These are phyloP conservation scores for Laguncularia racemosa DNA, from an alignment of 345 rosid species.

Conservation along the genomic window DNA sequence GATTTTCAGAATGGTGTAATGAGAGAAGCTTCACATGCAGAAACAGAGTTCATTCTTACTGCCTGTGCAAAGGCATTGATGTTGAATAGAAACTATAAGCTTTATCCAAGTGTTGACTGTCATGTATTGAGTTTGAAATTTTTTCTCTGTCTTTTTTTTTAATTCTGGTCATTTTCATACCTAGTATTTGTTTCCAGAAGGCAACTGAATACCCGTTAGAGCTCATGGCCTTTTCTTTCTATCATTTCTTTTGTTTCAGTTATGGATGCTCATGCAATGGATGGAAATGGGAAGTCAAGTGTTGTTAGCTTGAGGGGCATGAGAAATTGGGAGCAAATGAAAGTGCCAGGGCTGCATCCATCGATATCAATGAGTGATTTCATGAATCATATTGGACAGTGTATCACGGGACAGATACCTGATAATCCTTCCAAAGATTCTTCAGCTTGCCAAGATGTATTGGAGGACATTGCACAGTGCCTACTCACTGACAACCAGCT, in stretches of 20 bases:
- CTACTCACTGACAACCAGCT: conserved; percentile 75
- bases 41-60: no score
- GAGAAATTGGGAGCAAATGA: conserved; percentile 67
- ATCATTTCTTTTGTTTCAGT: conserved; percentile 24
- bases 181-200: conserved; percentile 3
- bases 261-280: conserved; percentile 55
- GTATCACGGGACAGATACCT: conserved; percentile 64
- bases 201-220: not conserved
- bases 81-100: no score
- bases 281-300: conserved; percentile 48
- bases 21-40: no score
- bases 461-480: conserved; percentile 79
- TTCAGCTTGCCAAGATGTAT: conserved; percentile 40
- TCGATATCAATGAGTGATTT: conserved; percentile 90
- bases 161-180: no score
- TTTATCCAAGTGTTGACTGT: no score
- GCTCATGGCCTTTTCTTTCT: not conserved
- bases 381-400: conserved; percentile 59
- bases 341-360: conserved; percentile 76
- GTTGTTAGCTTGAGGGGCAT: conserved; percentile 51
- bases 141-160: no score
- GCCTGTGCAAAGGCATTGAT: no score
- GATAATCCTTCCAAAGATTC: conserved; percentile 33
- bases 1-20: no score
- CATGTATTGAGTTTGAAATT: no score